Evolutionary conservation across 2,329 filamentous ascomycete species (phyloP), one percentile per base, ranked within the genome.

Genomic region (Capronia coronata): DNA sequence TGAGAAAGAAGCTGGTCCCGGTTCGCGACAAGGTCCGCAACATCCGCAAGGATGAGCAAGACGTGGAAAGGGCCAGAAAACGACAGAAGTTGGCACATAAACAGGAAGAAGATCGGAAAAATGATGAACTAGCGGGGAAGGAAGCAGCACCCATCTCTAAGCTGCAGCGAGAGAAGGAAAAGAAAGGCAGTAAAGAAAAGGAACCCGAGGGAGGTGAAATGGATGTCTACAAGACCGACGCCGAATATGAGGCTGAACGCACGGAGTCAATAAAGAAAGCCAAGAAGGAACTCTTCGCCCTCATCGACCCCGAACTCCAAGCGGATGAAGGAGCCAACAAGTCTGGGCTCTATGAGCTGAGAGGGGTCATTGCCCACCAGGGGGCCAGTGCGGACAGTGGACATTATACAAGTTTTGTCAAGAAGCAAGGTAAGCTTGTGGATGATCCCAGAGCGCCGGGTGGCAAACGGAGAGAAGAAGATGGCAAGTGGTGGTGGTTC

Each of bases 401-500:
- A 6, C 93, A 98, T 70, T 98, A 98, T 75, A 98, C 94, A 3
- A 84, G 90, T 0, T 98, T 95, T 66, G 87, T 98, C 60, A 98
- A 97, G 78, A 96, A 98, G 77, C 76, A 84, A 54, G 83, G 79
- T 0, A 71, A 75, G 8, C 71, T 87, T 50, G 61, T 65, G 2
- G 62, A 68, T 47, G 86, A 94, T 60, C 76, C 83, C 13, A 80
- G 82, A 63, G 87, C 84, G 16, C 63, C 64, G 11, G 65, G 65
- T 16, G 88, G 87, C 59, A 87, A 88, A 73, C 75, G 80, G 62
- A 81, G 79, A 46, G 82, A 86, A 63, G 88, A 94, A 64, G 88
- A 94, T 64, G 89, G 87, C 60, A 95, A 89, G 63, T 98, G 93
- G 93, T 98, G 93, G 91, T 98, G 93, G 91, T 98, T 98, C 77